Conservation (phyloP, 805 yeast species). For the Kodamaea laetipori region DNA sequence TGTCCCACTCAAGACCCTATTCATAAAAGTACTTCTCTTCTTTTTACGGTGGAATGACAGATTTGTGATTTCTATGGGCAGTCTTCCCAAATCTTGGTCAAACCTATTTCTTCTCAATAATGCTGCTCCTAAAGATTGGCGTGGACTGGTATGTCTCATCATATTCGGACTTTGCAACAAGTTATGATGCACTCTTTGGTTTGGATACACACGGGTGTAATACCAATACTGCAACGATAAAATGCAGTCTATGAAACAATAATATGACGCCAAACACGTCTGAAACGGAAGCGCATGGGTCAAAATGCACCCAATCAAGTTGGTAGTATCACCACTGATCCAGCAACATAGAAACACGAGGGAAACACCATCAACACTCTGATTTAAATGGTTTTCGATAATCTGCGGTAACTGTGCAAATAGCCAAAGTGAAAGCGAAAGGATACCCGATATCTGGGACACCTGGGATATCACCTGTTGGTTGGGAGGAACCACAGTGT, state of each 20-base stretch:
- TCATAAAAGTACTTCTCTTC: slow-evolving; percentile 13
- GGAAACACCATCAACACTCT: slow-evolving; percentile 39
- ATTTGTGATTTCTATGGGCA: slow-evolving; percentile 16
- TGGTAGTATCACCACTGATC: slow-evolving; percentile 46
- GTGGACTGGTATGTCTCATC: slow-evolving; percentile 24
- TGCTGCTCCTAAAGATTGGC: background rate
- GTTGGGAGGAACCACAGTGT: background rate
- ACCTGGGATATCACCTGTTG: slow-evolving; percentile 6
- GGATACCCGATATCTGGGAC: slow-evolving; percentile 21
- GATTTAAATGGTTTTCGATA: slow-evolving; percentile 32
- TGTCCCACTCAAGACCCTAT: slow-evolving; percentile 18
- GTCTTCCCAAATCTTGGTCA: slow-evolving; percentile 15
- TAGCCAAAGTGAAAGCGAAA: slow-evolving; percentile 28
- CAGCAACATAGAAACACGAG: slow-evolving; percentile 33
- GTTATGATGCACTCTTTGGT: slow-evolving; percentile 42
- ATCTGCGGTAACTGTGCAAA: slow-evolving; percentile 35
- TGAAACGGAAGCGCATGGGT: slow-evolving; percentile 85
- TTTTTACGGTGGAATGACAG: slow-evolving; percentile 3
- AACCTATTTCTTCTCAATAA: slow-evolving; percentile 25
- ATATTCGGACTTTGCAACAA: slow-evolving; percentile 40
- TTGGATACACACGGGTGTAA: slow-evolving; percentile 52
- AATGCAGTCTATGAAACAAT: slow-evolving; percentile 68
- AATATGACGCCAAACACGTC: slow-evolving; percentile 68
- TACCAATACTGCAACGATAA: slow-evolving; percentile 72
- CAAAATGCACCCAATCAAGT: slow-evolving; percentile 68